Conservation (phyloP, 2,329 filamentous ascomycete species). For the Ceratocystis albifundus region DNA sequence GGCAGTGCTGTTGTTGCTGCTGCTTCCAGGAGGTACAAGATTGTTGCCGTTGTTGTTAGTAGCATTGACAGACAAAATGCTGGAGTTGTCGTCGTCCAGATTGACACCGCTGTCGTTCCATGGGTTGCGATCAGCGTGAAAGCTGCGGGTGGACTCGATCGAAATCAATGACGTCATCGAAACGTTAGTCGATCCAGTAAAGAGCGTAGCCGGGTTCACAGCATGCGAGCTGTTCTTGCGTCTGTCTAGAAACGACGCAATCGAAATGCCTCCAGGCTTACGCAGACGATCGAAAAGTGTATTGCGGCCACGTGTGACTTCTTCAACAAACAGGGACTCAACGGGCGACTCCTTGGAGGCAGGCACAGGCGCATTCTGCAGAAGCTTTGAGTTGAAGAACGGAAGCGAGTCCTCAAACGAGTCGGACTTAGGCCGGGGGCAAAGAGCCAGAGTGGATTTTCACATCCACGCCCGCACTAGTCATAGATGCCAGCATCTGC, state of each 20-base stretch:
- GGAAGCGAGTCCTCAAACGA: constrained; percentile 95
- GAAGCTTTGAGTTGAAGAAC: constrained; percentile 91
- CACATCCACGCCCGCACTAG: constrained; percentile 78
- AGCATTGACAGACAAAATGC: constrained; percentile 20
- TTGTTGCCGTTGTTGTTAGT: background rate
- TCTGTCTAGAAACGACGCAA: constrained; percentile 89
- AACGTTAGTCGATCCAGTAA: constrained; percentile 82
- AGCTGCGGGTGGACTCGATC: constrained; percentile 87
- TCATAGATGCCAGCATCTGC: constrained; percentile 75
- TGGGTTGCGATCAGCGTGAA: constrained; percentile 82
- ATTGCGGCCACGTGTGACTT: constrained; percentile 65
- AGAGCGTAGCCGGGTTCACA: constrained; percentile 61
- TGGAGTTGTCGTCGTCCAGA: constrained; percentile 57
- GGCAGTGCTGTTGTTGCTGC: constrained; percentile 36
- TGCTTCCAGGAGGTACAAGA: constrained; percentile 21
- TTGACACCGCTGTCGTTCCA: constrained; percentile 98
- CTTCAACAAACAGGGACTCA: constrained; percentile 71
- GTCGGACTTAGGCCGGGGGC: constrained; percentile 89
- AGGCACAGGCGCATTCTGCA: constrained; percentile 79
- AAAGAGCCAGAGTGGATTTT: constrained; percentile 87
- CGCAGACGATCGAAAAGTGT: constrained; percentile 84
- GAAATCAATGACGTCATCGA: constrained; percentile 94
- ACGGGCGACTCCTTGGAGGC: constrained; percentile 79
- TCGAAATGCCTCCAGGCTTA: constrained; percentile 89
- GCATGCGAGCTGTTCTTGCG: constrained; percentile 89